Evolutionary conservation across 2,329 filamentous ascomycete genomes (phyloP).

Genomic region (Leptographium galeiforme): DNA sequence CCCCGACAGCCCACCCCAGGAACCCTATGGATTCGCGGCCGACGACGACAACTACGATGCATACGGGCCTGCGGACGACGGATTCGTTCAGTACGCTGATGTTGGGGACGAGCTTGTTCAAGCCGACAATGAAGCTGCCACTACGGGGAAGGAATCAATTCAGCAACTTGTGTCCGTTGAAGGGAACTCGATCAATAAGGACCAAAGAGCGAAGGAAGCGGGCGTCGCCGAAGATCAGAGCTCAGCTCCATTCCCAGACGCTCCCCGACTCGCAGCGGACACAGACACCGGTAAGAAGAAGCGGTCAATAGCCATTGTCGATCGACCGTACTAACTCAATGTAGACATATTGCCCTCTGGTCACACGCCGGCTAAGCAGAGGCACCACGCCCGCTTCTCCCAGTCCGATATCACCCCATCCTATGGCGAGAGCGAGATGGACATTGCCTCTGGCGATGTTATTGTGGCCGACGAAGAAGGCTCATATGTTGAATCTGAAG

Average conservation of each 20-base stretch:
- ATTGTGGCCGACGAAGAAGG: slow-evolving; percentile 8
- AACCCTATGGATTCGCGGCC: neutral
- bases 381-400: neutral
- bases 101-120: neutral
- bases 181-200: too few relatives aligned
- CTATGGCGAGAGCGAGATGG: neutral
- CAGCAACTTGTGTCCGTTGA: neutral
- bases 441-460: neutral
- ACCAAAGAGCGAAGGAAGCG: neutral
- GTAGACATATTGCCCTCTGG: neutral
- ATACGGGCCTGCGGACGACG: neutral
- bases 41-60: neutral
- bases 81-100: neutral
- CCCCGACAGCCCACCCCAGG: neutral
- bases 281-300: too few relatives aligned
- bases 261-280: too few relatives aligned
- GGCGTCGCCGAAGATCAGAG: neutral
- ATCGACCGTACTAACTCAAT: neutral
- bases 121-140: neutral
- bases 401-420: neutral
- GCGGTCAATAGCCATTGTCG: too few relatives aligned
- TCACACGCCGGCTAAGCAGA: neutral
- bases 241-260: too few relatives aligned
- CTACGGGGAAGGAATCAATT: neutral
- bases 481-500: slow-evolving; percentile 15